Conservation (phyloP, 2,329 filamentous ascomycete species). For the Lachnellula arida region DNA sequence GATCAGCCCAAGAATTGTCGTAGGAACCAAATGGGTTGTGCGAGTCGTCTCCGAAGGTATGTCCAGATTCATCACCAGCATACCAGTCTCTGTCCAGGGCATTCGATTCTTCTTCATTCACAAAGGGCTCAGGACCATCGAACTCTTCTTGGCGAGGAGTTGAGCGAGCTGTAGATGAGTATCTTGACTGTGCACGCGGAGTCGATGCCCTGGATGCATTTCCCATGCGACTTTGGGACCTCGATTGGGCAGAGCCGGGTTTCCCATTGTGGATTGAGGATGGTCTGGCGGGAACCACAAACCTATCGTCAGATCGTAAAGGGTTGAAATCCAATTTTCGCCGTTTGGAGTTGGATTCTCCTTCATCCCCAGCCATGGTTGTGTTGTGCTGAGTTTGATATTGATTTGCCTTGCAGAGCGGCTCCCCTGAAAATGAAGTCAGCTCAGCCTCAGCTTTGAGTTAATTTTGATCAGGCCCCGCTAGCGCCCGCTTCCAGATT, state of each 20-base stretch:
- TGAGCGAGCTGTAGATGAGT: conserved; percentile 30
- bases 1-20: conserved; percentile 64
- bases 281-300: conserved; percentile 35
- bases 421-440: neutral
- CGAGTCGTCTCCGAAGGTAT: conserved; percentile 84
- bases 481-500: conserved; percentile 1
- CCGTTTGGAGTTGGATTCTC: conserved; percentile 52
- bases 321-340: conserved; percentile 60
- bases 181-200: conserved; percentile 30
- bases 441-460: no score
- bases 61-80: conserved; percentile 75
- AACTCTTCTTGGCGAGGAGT: conserved; percentile 52
- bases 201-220: conserved; percentile 30
- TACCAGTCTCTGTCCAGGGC: conserved; percentile 93
- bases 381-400: neutral
- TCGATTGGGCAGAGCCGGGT: conserved; percentile 34
- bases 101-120: conserved; percentile 63
- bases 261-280: conserved; percentile 18
- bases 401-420: neutral
- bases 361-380: conserved; percentile 38
- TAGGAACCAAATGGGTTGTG: conserved; percentile 86
- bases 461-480: no score
- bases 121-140: conserved; percentile 56
- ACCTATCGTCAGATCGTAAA: conserved; percentile 50
- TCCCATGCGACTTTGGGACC: conserved; percentile 34